Evolutionary conservation across 192 early-diverging fungal genomes (phyloP), one percentile per base, ranked within the genome.

Genomic region (Linderina pennispora): DNA sequence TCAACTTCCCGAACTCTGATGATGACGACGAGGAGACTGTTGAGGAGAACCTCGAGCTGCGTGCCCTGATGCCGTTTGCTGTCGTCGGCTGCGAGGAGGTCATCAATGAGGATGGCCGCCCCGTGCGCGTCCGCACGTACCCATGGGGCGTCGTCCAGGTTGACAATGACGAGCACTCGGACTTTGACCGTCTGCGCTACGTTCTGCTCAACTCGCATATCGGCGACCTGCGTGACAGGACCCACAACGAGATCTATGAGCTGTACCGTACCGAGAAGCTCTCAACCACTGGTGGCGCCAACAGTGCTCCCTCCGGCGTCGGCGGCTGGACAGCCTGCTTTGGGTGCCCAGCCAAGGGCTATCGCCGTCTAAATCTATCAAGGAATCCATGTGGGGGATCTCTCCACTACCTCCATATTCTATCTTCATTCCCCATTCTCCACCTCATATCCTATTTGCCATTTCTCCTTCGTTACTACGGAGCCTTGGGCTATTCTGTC

Each of bases 21-120:
- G 94, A 95, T 53, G 96, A 96, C 61, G 97, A 98, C 53, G 96
- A 99, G 65, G 97, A 99, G 58, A 96, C 90, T 2, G 81, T 91
- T 37, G 97, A 99, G 65, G 94, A 99, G 72, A 99, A 97, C 76
- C 83, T 88, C 42, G 93, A 95, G 75, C 78, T 99, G 47, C 77
- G 94, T 52, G 70, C 75, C 17, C 76, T 90, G 66, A 71, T 99
- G 53, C 97, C 97, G 23, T 99, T 99, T 61, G 84, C 93, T 0
- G 81, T 97, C 13, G 91, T 99, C 50, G 97, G 93, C 20, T 90
- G 91, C 60, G 97, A 99, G 50, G 85, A 95, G 42, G 74, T 88
- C 26, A 72, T 87, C 36, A 77, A 80, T 23, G 86, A 90, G 31
- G 85, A 85, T 35, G 94, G 94, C 16, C 82, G 91, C 36, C 81